Percentiles rank a stretch among this genome's conserved stretches.
phyloP scores from a whole-genome alignment of 495 filamentous ascomycete species.

The Podospora bellae-mahoneyi region DNA sequence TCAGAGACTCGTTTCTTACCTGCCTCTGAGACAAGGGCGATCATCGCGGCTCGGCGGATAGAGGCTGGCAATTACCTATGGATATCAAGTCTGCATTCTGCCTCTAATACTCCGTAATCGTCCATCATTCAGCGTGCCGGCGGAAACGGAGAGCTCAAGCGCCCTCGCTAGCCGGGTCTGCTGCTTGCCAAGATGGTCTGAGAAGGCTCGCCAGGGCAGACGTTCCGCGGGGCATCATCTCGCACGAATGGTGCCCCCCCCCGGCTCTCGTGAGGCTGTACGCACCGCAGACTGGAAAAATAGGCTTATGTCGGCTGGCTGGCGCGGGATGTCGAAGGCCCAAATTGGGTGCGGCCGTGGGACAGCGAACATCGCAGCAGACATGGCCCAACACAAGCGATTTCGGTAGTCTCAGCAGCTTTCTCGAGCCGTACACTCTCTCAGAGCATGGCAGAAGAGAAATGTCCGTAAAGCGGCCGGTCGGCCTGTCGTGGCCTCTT shows the following conservation, averaged over 20 bases:
- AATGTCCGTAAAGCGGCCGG: neutral
- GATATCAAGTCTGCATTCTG: constrained; percentile 21
- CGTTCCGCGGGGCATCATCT: constrained; percentile 21
- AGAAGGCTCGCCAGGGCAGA: constrained; percentile 23
- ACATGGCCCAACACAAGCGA: neutral
- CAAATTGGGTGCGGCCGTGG: constrained; percentile 5
- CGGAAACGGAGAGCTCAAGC: constrained; percentile 14
- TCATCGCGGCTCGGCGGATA: constrained; percentile 21
- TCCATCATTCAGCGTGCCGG: neutral
- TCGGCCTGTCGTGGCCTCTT: neutral
- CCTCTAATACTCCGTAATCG: constrained; percentile 16
- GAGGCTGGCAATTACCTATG: constrained; percentile 26
- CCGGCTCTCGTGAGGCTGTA: constrained; percentile 23
- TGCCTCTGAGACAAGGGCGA: neutral
- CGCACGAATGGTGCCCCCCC: constrained; percentile 19
- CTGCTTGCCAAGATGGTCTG: constrained; percentile 18
- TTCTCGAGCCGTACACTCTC: neutral
- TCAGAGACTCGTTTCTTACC: constrained; percentile 7
- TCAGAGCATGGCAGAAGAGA: neutral
- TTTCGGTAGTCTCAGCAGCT: neutral
- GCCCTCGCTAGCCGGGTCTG: constrained; percentile 21
- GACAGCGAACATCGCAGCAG: neutral
- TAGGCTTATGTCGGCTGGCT: constrained; percentile 22
- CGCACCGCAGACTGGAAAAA: constrained; percentile 10
- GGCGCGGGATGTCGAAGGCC: constrained; percentile 27